A percentile compares a stretch with the other conserved stretches of the same genome.
Evolutionary conservation across 495 filamentous ascomycete species (phyloP).

Genomic region (Penicillium taxi): DNA sequence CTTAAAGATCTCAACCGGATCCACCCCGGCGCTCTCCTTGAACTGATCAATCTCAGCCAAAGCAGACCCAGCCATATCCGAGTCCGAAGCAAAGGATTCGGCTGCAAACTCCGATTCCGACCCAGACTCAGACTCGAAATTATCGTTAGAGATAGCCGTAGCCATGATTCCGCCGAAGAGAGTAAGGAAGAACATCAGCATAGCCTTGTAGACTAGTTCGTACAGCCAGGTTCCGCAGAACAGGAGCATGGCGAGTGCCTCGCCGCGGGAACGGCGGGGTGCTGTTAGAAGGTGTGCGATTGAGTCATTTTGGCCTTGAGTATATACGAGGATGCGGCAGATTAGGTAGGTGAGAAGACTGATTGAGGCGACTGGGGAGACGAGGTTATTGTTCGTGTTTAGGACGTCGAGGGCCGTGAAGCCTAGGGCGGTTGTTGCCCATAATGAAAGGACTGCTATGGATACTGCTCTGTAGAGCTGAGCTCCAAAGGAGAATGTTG

Average conservation of each 20-base stretch:
- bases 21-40: constrained; percentile 8
- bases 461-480: not conserved
- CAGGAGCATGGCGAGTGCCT: constrained; percentile 6
- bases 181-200: constrained; percentile 10
- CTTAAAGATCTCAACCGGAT: constrained; percentile 4
- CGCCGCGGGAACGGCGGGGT: constrained; percentile 5
- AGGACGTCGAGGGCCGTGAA: constrained; percentile 15
- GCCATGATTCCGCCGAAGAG: constrained; percentile 10
- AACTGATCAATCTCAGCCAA: constrained; percentile 8
- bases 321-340: constrained; percentile 6
- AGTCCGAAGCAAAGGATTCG: not conserved
- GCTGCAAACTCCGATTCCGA: not conserved
- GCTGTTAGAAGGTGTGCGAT: constrained; percentile 7
- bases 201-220: constrained; percentile 7
- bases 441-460: constrained; percentile 2
- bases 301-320: not conserved
- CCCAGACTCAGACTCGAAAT: not conserved
- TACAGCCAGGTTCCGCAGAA: constrained; percentile 13
- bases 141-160: constrained; percentile 8
- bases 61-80: not conserved
- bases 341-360: constrained; percentile 17
- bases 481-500: not conserved
- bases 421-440: constrained; percentile 13
- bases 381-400: constrained; percentile 6
- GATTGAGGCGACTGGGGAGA: constrained; percentile 11